Conservation (phyloP, 345 rosid genomes). For the Acer yangbiense region DNA sequence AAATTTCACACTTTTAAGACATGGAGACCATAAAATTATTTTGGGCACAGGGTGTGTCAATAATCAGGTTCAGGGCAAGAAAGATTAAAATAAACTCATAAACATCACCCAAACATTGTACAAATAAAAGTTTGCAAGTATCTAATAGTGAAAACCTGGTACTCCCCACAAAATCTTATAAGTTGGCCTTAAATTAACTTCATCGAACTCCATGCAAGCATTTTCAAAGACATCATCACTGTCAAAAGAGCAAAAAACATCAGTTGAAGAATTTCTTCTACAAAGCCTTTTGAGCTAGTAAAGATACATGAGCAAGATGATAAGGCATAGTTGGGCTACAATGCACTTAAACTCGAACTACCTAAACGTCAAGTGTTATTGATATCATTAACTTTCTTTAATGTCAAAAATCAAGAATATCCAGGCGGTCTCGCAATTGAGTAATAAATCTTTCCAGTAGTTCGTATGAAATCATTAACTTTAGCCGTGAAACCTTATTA, state of each 20-base stretch:
- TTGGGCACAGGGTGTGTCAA: neutral
- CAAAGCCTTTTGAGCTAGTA: neutral
- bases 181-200: slow-evolving; percentile 83
- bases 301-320: neutral
- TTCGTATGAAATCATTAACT: neutral
- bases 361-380: neutral
- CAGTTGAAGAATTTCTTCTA: slow-evolving; percentile 17
- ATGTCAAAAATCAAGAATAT: neutral
- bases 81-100: neutral
- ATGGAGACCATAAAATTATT: neutral
- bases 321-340: neutral
- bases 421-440: neutral
- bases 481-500: neutral
- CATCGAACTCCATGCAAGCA: slow-evolving; percentile 98
- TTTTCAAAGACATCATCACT: slow-evolving; percentile 82
- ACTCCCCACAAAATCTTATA: slow-evolving; percentile 95
- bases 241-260: slow-evolving; percentile 25
- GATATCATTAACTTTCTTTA: neutral
- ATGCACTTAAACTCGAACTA: neutral
- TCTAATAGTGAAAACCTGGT: slow-evolving; percentile 64
- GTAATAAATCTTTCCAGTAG: no score
- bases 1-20: slow-evolving; percentile 14
- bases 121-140: neutral
- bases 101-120: slow-evolving; percentile 4
- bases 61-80: slow-evolving; percentile 1